These are phyloP conservation scores for Daldinia decipiens DNA, from an alignment of 495 filamentous ascomycete species.

Conservation along the genomic window DNA sequence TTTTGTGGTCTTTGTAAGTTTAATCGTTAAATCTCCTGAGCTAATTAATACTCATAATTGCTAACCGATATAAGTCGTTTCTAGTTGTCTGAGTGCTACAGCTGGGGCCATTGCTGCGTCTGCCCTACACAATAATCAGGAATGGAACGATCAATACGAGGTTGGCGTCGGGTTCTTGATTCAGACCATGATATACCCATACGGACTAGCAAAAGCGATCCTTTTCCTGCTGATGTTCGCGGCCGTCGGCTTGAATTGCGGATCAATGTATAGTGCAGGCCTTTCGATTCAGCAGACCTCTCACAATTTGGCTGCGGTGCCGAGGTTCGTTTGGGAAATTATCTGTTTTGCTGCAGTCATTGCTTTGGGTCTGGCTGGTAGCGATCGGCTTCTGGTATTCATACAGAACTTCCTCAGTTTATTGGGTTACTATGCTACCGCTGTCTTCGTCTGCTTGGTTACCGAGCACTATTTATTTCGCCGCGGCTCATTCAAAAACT, in stretches of 20 bases:
- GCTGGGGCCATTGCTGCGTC: constrained; percentile 65
- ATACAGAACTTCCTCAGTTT: constrained; percentile 66
- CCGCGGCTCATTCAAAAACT: constrained; percentile 51
- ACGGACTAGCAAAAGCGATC: constrained; percentile 67
- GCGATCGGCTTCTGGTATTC: constrained; percentile 54
- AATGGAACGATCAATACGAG: constrained; percentile 61
- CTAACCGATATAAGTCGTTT: constrained; percentile 48
- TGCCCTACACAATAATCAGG: constrained; percentile 58
- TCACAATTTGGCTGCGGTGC: constrained; percentile 51
- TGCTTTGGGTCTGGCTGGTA: constrained; percentile 58
- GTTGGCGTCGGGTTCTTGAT: constrained; percentile 69
- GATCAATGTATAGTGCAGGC: constrained; percentile 58
- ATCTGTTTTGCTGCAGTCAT: constrained; percentile 56
- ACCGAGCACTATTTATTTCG: constrained; percentile 71
- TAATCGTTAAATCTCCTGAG: constrained; percentile 44
- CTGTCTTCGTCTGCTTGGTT: constrained; percentile 67
- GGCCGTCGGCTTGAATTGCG: constrained; percentile 57
- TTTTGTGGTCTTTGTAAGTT: constrained; percentile 57
- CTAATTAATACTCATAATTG: constrained; percentile 32
- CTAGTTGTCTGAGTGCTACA: constrained; percentile 66
- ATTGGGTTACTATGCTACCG: constrained; percentile 69
- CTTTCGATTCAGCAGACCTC: constrained; percentile 58
- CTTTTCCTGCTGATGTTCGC: constrained; percentile 66
- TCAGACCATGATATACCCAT: constrained; percentile 63
- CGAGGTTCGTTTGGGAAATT: constrained; percentile 61